Percentiles rank a stretch among this genome's conserved stretches.
phyloP scores from a whole-genome alignment of 495 filamentous ascomycete genomes.

The Talaromyces nanjingensis region DNA sequence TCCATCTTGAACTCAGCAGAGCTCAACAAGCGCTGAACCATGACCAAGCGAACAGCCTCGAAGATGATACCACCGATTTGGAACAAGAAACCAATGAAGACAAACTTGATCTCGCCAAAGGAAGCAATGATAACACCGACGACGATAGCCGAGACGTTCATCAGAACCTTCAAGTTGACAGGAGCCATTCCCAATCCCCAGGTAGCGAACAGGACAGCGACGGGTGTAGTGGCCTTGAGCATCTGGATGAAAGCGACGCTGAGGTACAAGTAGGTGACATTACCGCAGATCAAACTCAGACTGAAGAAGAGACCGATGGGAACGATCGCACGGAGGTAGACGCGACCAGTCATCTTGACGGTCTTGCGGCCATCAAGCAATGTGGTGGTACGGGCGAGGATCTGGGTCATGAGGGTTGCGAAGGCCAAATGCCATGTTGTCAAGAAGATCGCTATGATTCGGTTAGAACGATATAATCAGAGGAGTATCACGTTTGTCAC shows the following conservation, averaged over 20 bases:
- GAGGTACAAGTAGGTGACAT: constrained; percentile 87
- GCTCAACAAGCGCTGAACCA: constrained; percentile 86
- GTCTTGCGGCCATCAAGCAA: constrained; percentile 84
- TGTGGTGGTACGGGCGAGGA: constrained; percentile 77
- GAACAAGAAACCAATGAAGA: constrained; percentile 78
- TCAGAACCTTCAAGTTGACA: constrained; percentile 70
- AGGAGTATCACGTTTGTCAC: constrained; percentile 9
- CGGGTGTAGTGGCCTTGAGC: constrained; percentile 87
- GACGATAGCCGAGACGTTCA: constrained; percentile 84
- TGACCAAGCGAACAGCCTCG: constrained; percentile 83
- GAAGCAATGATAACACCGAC: constrained; percentile 86
- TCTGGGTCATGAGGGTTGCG: constrained; percentile 83
- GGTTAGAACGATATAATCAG: constrained; percentile 8
- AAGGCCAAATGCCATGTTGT: constrained; percentile 92
- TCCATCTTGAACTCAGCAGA: constrained; percentile 96
- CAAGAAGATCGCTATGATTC: constrained; percentile 53
- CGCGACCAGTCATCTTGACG: constrained; percentile 87
- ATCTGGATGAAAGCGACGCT: constrained; percentile 96
- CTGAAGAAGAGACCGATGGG: constrained; percentile 92
- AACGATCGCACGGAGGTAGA: constrained; percentile 86
- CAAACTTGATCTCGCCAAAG: constrained; percentile 88
- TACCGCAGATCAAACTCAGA: constrained; percentile 89
- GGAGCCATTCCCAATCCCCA: constrained; percentile 76
- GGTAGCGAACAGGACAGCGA: constrained; percentile 76
- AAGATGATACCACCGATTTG: constrained; percentile 79